Evolutionary conservation across 148 eudicot genomes (phyloP).

Genomic region (Mesembryanthemum crystallinum): DNA sequence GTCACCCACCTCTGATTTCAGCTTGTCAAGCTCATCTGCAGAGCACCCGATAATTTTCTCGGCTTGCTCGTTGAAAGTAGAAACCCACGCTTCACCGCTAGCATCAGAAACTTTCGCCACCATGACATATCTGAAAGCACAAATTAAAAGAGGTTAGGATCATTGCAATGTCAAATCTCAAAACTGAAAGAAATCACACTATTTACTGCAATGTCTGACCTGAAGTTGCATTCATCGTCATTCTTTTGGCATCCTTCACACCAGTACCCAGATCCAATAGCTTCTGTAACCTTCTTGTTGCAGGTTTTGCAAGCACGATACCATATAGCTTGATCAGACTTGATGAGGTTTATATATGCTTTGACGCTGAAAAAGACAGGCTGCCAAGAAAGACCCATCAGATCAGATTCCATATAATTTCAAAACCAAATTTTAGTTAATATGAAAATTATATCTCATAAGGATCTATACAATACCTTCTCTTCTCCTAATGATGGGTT

Average conservation of each 20-base stretch:
- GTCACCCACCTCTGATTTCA: constrained; percentile 57
- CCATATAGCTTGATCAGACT: constrained; percentile 89
- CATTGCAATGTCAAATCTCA: background rate
- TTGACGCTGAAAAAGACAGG: constrained; percentile 73
- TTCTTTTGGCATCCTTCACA: constrained; percentile 95
- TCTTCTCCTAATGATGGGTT: constrained; percentile 78
- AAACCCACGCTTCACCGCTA: constrained; percentile 87
- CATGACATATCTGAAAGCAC: constrained; percentile 62
- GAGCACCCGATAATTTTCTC: constrained; percentile 80
- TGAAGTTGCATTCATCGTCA: constrained; percentile 73
- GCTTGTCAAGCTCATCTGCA: constrained; percentile 79
- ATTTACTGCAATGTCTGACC: constrained; percentile 37
- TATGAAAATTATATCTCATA: background rate
- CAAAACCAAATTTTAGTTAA: background rate
- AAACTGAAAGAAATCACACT: background rate
- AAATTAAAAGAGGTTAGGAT: constrained; percentile 8
- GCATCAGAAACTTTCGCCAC: constrained; percentile 64
- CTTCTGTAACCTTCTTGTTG: constrained; percentile 92
- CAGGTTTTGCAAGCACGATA: constrained; percentile 96
- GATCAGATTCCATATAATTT: background rate
- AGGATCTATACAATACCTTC: constrained; percentile 46
- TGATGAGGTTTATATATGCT: constrained; percentile 72
- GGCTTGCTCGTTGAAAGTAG: constrained; percentile 86
- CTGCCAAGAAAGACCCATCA: constrained; percentile 34
- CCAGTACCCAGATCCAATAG: constrained; percentile 88